phyloP scores from a whole-genome alignment of 192 early-diverging fungal genomes.

The Lobulomyces angularis region DNA sequence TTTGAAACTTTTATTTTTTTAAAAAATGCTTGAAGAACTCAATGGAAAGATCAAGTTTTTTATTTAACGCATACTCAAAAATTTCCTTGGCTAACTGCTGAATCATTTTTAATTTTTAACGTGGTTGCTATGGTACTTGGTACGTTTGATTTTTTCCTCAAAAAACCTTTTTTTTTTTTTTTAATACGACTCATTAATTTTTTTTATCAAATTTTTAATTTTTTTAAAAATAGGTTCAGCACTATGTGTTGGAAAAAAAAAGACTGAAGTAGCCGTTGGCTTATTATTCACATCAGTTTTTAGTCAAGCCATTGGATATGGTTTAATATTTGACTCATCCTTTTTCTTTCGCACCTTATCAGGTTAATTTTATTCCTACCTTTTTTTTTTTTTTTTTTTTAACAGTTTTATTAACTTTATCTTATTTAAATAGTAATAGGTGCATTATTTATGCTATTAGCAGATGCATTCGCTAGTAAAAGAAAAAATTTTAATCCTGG shows the following conservation, averaged over 20 bases:
- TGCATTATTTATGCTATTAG: conserved; percentile 87
- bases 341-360: conserved; percentile 90
- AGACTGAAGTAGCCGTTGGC: conserved; percentile 71
- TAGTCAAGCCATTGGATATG: conserved; percentile 85
- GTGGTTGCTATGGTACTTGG: conserved; percentile 68
- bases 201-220: too few species aligned
- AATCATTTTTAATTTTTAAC: conserved; percentile 78
- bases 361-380: too few species aligned
- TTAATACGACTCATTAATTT: too few species aligned
- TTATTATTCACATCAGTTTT: conserved; percentile 74
- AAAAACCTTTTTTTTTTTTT: too few species aligned
- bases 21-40: too few species aligned
- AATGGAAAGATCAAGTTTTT: conserved; percentile 80
- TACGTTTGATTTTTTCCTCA: too few species aligned
- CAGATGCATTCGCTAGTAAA: conserved; percentile 56
- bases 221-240: too few species aligned
- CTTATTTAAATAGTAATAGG: too few species aligned
- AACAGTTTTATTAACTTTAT: too few species aligned
- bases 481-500: conserved; percentile 53
- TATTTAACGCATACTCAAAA: too few species aligned
- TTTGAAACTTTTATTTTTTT: background rate
- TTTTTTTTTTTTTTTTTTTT: too few species aligned
- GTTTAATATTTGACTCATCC: conserved; percentile 74
- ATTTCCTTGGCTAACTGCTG: conserved; percentile 70
- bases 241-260: conserved; percentile 68